These are phyloP conservation scores for Sequoiadendron giganteum DNA, from an alignment of 75 land plant genomes.

Conservation along the genomic window DNA sequence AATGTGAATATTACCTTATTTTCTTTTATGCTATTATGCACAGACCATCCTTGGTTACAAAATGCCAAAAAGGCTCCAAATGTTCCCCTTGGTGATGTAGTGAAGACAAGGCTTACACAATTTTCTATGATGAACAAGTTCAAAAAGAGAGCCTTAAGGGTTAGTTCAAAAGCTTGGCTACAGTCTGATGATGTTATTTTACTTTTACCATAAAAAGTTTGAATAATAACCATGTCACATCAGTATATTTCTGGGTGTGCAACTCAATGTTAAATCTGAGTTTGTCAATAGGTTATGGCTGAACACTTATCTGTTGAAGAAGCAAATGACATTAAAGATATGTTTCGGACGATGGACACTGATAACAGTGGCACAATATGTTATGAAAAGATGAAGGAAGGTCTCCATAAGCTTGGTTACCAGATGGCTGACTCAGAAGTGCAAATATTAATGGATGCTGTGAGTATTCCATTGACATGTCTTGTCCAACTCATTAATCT, in stretches of 20 bases:
- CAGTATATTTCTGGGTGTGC: background rate
- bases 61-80: conserved; percentile 64
- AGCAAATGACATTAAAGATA: conserved; percentile 46
- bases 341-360: conserved; percentile 47
- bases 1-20: background rate
- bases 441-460: conserved; percentile 53
- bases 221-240: background rate
- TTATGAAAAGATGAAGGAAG: conserved; percentile 42
- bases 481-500: background rate
- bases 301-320: conserved; percentile 60
- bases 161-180: conserved; percentile 14
- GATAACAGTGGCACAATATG: conserved; percentile 45
- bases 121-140: conserved; percentile 61
- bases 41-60: conserved; percentile 67
- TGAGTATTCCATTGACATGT: conserved; percentile 17
- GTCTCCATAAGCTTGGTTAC: conserved; percentile 46
- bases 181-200: background rate
- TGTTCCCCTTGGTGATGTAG: conserved; percentile 68
- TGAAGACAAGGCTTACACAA: conserved; percentile 55
- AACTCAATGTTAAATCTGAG: background rate
- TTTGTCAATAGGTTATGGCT: conserved; percentile 48
- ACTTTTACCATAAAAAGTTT: background rate
- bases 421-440: conserved; percentile 54
- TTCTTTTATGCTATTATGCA: background rate
- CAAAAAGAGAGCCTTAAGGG: conserved; percentile 56